Evolutionary conservation across 768 basidiomycete species (phyloP).

Genomic region (Phlebiopsis gigantea): DNA sequence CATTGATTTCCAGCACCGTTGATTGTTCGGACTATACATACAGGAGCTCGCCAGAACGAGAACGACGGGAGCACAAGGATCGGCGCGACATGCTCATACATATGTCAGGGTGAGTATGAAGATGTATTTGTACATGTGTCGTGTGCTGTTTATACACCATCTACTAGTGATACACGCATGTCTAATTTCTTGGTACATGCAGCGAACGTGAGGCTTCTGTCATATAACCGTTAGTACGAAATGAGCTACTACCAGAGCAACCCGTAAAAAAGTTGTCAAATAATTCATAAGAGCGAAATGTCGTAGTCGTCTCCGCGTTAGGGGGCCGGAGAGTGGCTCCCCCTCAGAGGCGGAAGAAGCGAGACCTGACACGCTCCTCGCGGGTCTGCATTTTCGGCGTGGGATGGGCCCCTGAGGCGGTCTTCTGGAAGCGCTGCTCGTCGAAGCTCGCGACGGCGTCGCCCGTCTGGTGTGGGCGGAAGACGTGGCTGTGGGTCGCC

Average conservation of each 20-base stretch:
- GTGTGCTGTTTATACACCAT: background rate
- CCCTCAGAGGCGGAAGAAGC: slow-evolving; percentile 19
- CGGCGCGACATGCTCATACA: too few species aligned
- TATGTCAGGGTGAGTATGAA: too few species aligned
- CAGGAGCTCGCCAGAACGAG: too few species aligned
- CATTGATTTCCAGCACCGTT: too few species aligned
- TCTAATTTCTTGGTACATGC: background rate
- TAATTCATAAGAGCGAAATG: background rate
- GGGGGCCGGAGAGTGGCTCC: background rate
- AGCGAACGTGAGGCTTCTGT: background rate
- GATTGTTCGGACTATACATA: too few species aligned
- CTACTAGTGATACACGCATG: background rate
- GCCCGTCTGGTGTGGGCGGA: background rate
- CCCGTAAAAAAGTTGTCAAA: background rate
- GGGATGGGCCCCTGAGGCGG: background rate
- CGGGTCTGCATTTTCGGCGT: slow-evolving; percentile 5
- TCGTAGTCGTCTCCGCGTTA: background rate
- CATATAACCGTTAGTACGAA: background rate
- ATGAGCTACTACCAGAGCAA: background rate
- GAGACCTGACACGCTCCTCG: slow-evolving; percentile 12
- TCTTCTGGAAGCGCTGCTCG: slow-evolving; percentile 1
- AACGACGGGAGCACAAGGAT: too few species aligned
- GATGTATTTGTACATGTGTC: background rate
- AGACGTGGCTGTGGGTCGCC: background rate
- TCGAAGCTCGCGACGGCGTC: slow-evolving; percentile 1